These are phyloP conservation scores for Echites panduratus DNA, from an alignment of 257 asterid species.

Conservation along the genomic window DNA sequence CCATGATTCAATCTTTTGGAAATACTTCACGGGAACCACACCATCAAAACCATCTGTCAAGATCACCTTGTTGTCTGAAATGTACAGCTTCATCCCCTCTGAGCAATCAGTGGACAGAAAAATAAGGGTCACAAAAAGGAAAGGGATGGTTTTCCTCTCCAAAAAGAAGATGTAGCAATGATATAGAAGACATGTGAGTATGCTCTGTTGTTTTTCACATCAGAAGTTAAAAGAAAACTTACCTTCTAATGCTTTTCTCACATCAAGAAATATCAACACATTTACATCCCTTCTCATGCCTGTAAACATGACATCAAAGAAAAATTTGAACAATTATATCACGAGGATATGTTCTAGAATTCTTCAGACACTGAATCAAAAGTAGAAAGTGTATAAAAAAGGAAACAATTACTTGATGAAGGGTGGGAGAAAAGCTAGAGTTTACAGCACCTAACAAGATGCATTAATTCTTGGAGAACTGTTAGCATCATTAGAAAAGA, in stretches of 20 bases:
- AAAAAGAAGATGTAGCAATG: background rate
- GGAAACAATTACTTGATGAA: background rate
- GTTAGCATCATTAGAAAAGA: background rate
- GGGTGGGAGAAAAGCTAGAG: background rate
- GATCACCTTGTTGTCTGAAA: slow-evolving; percentile 84
- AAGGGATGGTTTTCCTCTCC: too few relatives aligned
- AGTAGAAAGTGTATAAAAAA: background rate
- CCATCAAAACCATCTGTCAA: slow-evolving; percentile 92
- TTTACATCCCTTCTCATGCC: slow-evolving; percentile 84
- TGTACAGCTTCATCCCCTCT: slow-evolving; percentile 87
- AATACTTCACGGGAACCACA: slow-evolving; percentile 66
- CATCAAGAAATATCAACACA: slow-evolving; percentile 66
- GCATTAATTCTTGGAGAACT: background rate
- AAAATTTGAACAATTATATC: background rate
- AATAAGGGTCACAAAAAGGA: slow-evolving; percentile 6
- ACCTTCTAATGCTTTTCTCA: slow-evolving; percentile 88
- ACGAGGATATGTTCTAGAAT: background rate
- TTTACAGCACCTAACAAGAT: background rate
- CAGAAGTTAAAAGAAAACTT: slow-evolving; percentile 10
- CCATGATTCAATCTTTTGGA: slow-evolving; percentile 79
- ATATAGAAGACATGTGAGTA: background rate
- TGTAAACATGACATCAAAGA: slow-evolving; percentile 21
- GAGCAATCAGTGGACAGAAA: slow-evolving; percentile 20
- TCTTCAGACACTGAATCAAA: background rate
- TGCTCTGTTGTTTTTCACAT: background rate